Base-by-base conservation (phyloP, 768 basidiomycete genomes). In the Rhodotorula sphaerocarpa region DNA sequence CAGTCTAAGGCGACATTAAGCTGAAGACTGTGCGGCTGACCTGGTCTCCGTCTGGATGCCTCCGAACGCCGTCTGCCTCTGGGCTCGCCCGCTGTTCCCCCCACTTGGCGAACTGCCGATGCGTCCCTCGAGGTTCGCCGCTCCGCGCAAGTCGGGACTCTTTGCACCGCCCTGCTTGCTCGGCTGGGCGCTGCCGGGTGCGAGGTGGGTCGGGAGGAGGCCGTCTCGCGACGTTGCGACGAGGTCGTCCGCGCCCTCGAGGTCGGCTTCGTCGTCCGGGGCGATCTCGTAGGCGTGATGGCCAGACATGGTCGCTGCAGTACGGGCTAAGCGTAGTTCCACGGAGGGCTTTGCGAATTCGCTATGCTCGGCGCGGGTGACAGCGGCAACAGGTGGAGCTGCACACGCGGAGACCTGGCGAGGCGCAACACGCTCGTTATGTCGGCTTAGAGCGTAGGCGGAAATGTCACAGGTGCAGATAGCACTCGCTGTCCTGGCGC, bases 11-110 rank as follows among this genome's bases (percentile, higher is more conserved):
- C n/a, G n/a, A 41, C 12, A 41, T 10, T 41, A 41, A n/a, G n/a
- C n/a, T n/a, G n/a, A n/a, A n/a, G n/a, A n/a, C n/a, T n/a, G n/a
- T n/a, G 36, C 65, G 25, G 72, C 81, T 48, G 74, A 88, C 88
- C 92, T 83, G 53, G 88, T 88, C 77, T 97, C 92, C 4, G 90
- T 84, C 70, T 82, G 83, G 51, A 95, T 80, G 27, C 90, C 90
- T n/a, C 88, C 90, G 16, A 91, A 51, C 20, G 61, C 59, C n/a
- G 57, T 61, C 53, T 47, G 52, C 30, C 67, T 44, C 45, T 60
- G 60, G 6, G 53, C 42, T 28, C 66, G 28, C 11, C 57, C 52
- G 0, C 30, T 7, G 59, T 46, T 28, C 2, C 44, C 33, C 9
- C 53, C 31, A 2, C 25, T 7, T 2, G 36, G 12, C 7, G 46